phyloP scores from a whole-genome alignment of 1,284 basidiomycete genomes.

The Pisolithus thermaeus region DNA sequence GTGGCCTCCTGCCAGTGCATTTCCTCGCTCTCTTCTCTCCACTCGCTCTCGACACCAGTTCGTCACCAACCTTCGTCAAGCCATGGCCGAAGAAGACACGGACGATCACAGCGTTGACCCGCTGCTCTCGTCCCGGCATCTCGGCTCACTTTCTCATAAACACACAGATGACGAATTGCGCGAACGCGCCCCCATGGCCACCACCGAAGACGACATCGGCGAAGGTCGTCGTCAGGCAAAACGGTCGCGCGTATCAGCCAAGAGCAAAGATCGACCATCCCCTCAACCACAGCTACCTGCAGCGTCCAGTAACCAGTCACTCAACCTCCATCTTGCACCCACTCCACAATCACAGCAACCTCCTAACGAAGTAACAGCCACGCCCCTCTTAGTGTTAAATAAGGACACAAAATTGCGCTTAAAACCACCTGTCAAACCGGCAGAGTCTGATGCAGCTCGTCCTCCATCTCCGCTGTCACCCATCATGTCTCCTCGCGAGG shows the following conservation, averaged over 20 bases:
- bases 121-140: conserved; percentile 39
- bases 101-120: conserved; percentile 45
- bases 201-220: conserved; percentile 37
- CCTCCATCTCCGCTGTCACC: conserved; percentile 28
- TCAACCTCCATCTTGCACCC: conserved; percentile 16
- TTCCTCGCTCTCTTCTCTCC: conserved; percentile 42
- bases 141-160: conserved; percentile 41
- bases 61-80: conserved; percentile 41
- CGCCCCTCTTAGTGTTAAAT: conserved; percentile 33
- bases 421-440: conserved; percentile 29
- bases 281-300: conserved; percentile 7
- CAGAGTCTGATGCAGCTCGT: conserved; percentile 18
- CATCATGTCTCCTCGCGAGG: conserved; percentile 25
- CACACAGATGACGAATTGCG: conserved; percentile 38
- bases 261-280: conserved; percentile 35
- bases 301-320: conserved; percentile 14
- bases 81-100: conserved; percentile 40
- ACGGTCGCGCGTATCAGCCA: conserved; percentile 22
- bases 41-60: conserved; percentile 32
- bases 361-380: conserved; percentile 7
- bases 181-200: conserved; percentile 9
- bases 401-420: conserved; percentile 39
- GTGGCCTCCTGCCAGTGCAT: conserved; percentile 35
- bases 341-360: conserved; percentile 18
- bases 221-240: conserved; percentile 31